Evolutionary conservation across 495 filamentous ascomycete species (phyloP).

Genomic region (Neurospora sp.): DNA sequence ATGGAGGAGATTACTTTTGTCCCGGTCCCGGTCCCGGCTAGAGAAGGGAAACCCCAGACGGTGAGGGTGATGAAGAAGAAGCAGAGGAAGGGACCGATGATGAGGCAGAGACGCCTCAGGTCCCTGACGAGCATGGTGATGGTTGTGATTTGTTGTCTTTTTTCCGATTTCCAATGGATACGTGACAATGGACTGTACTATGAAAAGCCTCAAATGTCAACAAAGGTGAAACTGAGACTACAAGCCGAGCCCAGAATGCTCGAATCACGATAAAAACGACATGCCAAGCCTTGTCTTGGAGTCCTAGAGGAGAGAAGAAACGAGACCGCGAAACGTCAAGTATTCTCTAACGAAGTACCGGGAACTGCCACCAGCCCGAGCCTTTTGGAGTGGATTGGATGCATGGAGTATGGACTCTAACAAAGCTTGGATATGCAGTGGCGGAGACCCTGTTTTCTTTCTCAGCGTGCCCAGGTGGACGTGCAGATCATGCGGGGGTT

Average conservation of each 20-base stretch:
- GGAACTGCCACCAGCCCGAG: no score
- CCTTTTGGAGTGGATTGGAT: not conserved
- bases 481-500: not conserved
- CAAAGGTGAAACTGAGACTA: not conserved
- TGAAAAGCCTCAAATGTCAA: not conserved
- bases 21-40: not conserved
- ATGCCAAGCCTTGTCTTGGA: not conserved
- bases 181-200: not conserved
- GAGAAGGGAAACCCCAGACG: constrained; percentile 9
- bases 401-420: no score
- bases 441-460: not conserved
- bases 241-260: not conserved
- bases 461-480: not conserved
- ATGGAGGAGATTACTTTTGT: constrained; percentile 2
- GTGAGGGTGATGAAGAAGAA: constrained; percentile 15
- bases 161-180: not conserved
- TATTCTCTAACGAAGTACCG: not conserved
- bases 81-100: constrained; percentile 14
- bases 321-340: not conserved
- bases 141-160: not conserved
- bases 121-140: constrained; percentile 23
- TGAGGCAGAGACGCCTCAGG: constrained; percentile 19
- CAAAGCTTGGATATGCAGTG: not conserved
- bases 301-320: not conserved
- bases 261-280: not conserved